A percentile compares a stretch with the other conserved stretches of the same genome.
Evolutionary conservation across 805 yeast species (phyloP).

Genomic region (Millerozyma miso): DNA sequence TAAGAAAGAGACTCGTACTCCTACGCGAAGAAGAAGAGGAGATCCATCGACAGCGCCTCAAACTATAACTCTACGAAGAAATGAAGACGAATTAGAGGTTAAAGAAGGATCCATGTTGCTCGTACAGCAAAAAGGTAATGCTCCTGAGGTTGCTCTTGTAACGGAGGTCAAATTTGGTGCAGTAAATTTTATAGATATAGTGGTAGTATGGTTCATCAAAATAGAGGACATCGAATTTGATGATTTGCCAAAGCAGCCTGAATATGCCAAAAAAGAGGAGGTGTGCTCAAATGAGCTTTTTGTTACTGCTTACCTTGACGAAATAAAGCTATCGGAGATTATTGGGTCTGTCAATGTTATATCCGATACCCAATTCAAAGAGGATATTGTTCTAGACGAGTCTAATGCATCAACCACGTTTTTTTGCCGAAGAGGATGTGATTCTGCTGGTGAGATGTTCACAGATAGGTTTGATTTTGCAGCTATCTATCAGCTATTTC

Average conservation of each 20-base stretch:
- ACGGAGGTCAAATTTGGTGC: conserved; percentile 51
- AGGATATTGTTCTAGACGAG: conserved; percentile 31
- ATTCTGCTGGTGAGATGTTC: conserved; percentile 28
- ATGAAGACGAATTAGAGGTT: conserved; percentile 44
- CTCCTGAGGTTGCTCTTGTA: conserved; percentile 42
- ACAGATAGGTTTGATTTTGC: conserved; percentile 38
- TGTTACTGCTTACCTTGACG: conserved; percentile 47
- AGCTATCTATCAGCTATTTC: conserved; percentile 20
- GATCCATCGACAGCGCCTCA: conserved; percentile 8
- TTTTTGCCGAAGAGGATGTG: conserved; percentile 42
- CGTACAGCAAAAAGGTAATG: conserved; percentile 26
- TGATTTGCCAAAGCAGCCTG: conserved; percentile 13
- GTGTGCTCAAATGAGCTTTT: conserved; percentile 45
- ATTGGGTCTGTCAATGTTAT: conserved; percentile 43
- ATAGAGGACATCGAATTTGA: conserved; percentile 34
- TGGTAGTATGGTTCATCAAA: conserved; percentile 46
- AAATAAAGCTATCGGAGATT: conserved; percentile 41
- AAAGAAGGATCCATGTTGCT: conserved; percentile 52
- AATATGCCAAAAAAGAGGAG: conserved; percentile 11
- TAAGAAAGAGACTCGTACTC: conserved; percentile 2
- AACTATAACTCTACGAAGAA: conserved; percentile 32
- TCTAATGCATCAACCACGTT: conserved; percentile 27
- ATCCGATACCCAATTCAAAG: conserved; percentile 28
- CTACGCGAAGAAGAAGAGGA: conserved; percentile 19
- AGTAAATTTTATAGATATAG: conserved; percentile 43